These are phyloP conservation scores for Ceratobasidium sp. DNA, from an alignment of 1,284 basidiomycete genomes.

Conservation along the genomic window DNA sequence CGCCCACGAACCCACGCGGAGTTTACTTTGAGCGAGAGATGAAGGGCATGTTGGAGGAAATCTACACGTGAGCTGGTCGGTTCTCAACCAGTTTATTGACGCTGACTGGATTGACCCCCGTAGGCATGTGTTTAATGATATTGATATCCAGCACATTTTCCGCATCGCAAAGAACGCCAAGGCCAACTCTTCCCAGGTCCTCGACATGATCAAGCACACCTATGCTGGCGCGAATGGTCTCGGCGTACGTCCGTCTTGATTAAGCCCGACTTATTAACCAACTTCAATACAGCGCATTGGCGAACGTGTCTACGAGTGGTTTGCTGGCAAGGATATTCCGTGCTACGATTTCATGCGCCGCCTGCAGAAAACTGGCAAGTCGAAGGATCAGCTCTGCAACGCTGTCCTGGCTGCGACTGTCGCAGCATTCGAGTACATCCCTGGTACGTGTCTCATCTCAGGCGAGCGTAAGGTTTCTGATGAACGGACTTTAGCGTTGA, in stretches of 20 bases:
- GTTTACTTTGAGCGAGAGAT: slow-evolving; percentile 67
- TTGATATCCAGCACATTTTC: slow-evolving; percentile 64
- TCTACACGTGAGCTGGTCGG: slow-evolving; percentile 73
- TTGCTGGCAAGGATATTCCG: slow-evolving; percentile 52
- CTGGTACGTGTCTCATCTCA: slow-evolving; percentile 55
- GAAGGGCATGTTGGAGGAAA: slow-evolving; percentile 67
- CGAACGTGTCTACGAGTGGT: slow-evolving; percentile 58
- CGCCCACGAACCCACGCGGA: slow-evolving; percentile 58
- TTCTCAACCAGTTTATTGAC: neutral
- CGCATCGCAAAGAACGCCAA: slow-evolving; percentile 60
- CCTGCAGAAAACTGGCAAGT: slow-evolving; percentile 61
- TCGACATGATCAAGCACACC: slow-evolving; percentile 16
- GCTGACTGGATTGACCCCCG: neutral
- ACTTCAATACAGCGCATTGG: slow-evolving; percentile 57
- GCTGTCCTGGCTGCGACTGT: slow-evolving; percentile 71
- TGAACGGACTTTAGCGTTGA: slow-evolving; percentile 54
- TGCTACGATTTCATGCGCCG: slow-evolving; percentile 60
- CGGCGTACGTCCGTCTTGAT: neutral
- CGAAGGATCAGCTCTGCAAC: slow-evolving; percentile 67
- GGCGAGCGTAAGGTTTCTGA: neutral
- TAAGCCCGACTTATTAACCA: slow-evolving; percentile 41
- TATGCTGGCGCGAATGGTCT: slow-evolving; percentile 18
- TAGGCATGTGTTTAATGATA: slow-evolving; percentile 76
- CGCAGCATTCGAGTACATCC: slow-evolving; percentile 68
- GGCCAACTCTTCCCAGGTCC: slow-evolving; percentile 33